phyloP scores from a whole-genome alignment of 1,284 basidiomycete species.

The Ustilago esculenta region DNA sequence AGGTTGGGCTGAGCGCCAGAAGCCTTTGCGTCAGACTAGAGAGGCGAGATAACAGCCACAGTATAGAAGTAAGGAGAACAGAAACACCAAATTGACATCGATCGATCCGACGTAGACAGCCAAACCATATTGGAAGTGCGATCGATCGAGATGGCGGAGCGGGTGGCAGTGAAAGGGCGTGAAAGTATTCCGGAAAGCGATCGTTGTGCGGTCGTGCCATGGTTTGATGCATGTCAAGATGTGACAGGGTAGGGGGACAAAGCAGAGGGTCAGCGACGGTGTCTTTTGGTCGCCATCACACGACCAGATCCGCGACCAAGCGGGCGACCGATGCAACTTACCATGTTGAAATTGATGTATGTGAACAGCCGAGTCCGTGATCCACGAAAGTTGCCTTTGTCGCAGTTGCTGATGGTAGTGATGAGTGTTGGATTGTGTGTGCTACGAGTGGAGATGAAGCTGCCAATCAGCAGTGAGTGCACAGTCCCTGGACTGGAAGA shows the following conservation, averaged over 20 bases:
- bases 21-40: constrained; percentile 47
- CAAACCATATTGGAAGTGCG: too few species aligned
- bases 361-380: background rate
- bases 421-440: background rate
- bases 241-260: too few species aligned
- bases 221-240: too few species aligned
- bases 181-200: too few species aligned
- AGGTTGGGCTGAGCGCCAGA: constrained; percentile 50
- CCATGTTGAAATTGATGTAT: constrained; percentile 9
- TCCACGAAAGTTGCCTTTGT: background rate
- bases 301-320: background rate
- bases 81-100: background rate
- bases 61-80: too few species aligned
- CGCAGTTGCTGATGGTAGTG: background rate
- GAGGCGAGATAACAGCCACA: background rate
- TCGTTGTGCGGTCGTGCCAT: too few species aligned
- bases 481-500: constrained; percentile 3
- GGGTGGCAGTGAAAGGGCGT: too few species aligned
- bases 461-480: background rate
- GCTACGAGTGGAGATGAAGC: background rate
- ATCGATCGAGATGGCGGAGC: too few species aligned
- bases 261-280: constrained; percentile 1
- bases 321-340: constrained; percentile 7
- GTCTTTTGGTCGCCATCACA: constrained; percentile 1
- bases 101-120: background rate